A percentile compares a stretch with the other conserved stretches of the same genome.
phyloP scores from a whole-genome alignment of 2,329 filamentous ascomycete species.

The Trichoderma asperellum region DNA sequence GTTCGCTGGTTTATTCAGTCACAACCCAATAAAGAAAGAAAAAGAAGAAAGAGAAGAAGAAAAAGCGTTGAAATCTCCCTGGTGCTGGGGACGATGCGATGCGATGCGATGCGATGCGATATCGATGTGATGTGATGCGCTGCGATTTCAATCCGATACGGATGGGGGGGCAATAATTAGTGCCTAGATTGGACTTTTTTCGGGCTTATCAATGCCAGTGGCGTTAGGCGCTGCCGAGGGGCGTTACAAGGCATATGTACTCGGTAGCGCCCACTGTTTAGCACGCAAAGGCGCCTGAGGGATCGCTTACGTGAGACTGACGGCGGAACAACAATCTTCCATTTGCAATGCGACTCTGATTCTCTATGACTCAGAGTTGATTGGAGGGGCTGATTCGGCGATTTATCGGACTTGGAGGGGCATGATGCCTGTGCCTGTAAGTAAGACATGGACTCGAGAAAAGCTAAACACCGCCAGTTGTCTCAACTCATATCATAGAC shows the following conservation, averaged over 20 bases:
- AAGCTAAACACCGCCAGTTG: neutral
- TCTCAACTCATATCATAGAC: neutral
- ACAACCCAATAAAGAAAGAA: neutral
- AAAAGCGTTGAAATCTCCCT: neutral
- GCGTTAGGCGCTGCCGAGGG: neutral
- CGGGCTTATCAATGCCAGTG: neutral
- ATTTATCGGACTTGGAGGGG: slow-evolving; percentile 26
- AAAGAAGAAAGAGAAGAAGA: no score
- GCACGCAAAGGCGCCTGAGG: neutral
- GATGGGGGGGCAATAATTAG: neutral
- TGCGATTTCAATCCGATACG: neutral
- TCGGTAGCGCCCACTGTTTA: neutral
- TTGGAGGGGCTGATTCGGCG: slow-evolving; percentile 23
- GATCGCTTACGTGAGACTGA: neutral
- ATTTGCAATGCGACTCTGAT: neutral
- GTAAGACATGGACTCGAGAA: neutral
- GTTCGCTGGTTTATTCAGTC: neutral
- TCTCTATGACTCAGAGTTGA: slow-evolving; percentile 8
- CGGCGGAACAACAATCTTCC: neutral
- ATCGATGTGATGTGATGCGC: neutral
- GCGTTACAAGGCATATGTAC: neutral
- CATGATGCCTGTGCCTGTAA: neutral
- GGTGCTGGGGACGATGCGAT: neutral
- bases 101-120: neutral
- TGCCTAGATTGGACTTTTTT: neutral